These are phyloP conservation scores for Chlorella sorokiniana DNA, from an alignment of 139 green algal species.

Conservation along the genomic window DNA sequence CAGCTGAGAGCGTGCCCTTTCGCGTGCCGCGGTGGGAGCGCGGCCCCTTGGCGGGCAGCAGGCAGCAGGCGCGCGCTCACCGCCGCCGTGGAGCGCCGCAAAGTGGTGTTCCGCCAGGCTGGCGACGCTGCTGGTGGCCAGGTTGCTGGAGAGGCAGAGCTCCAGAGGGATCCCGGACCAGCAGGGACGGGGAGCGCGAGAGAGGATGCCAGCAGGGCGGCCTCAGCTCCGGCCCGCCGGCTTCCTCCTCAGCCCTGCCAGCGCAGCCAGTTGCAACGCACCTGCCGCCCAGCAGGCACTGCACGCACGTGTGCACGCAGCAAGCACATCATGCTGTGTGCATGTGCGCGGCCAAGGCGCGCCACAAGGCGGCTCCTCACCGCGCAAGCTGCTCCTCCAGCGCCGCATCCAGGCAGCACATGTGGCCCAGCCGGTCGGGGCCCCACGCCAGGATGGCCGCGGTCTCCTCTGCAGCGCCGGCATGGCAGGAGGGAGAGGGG, in stretches of 20 bases:
- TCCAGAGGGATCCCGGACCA: constrained; percentile 71
- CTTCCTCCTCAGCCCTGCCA: too few relatives aligned
- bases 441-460: constrained; percentile 66
- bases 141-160: constrained; percentile 76
- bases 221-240: background rate
- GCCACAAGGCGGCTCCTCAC: too few relatives aligned
- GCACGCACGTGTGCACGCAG: background rate
- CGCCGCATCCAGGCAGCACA: constrained; percentile 71
- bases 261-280: too few relatives aligned
- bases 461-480: constrained; percentile 74
- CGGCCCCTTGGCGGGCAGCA: too few relatives aligned
- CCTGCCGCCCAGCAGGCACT: too few relatives aligned
- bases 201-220: background rate
- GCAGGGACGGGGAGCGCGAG: background rate
- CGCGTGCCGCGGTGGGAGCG: too few relatives aligned
- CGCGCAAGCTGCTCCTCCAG: constrained; percentile 58
- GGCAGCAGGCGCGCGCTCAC: constrained; percentile 5
- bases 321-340: too few relatives aligned
- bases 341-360: too few relatives aligned
- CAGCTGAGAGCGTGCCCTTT: background rate
- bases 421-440: constrained; percentile 81
- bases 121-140: constrained; percentile 60
- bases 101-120: constrained; percentile 78
- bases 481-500: too few relatives aligned
- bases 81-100: constrained; percentile 42